phyloP scores from a whole-genome alignment of 2,329 filamentous ascomycete genomes.

The Stylonectria norvegica region DNA sequence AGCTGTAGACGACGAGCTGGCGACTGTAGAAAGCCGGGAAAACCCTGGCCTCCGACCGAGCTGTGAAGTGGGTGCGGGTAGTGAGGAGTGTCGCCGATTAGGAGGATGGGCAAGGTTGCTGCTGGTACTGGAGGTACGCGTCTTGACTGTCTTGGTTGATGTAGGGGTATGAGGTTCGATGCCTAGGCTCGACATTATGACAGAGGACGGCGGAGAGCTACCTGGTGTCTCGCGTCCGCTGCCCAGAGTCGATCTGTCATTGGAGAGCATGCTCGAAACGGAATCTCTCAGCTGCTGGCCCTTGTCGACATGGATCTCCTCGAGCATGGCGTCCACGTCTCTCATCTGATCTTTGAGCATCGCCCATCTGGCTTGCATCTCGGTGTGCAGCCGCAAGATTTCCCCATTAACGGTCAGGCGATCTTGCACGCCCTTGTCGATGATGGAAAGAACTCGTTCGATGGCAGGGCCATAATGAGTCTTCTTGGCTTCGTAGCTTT shows the following conservation, averaged over 20 bases:
- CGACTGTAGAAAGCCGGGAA: slow-evolving; percentile 45
- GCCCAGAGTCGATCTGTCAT: slow-evolving; percentile 68
- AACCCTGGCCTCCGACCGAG: slow-evolving; percentile 40
- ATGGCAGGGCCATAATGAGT: slow-evolving; percentile 92
- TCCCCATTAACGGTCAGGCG: slow-evolving; percentile 96
- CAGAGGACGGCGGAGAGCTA: slow-evolving; percentile 61
- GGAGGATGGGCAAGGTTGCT: slow-evolving; percentile 45
- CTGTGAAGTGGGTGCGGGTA: slow-evolving; percentile 44
- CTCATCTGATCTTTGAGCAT: slow-evolving; percentile 71
- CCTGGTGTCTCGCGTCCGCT: slow-evolving; percentile 70
- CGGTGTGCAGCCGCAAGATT: slow-evolving; percentile 78
- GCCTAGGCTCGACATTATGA: slow-evolving; percentile 56
- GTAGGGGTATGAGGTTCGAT: slow-evolving; percentile 46
- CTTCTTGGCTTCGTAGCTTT: slow-evolving; percentile 93
- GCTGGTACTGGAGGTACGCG: slow-evolving; percentile 46
- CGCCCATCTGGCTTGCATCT: slow-evolving; percentile 81
- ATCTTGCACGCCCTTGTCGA: slow-evolving; percentile 92
- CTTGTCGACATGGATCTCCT: slow-evolving; percentile 65
- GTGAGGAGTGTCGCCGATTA: slow-evolving; percentile 45
- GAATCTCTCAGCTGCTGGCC: slow-evolving; percentile 84
- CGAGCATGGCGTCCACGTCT: slow-evolving; percentile 71
- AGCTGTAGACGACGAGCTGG: slow-evolving; percentile 47
- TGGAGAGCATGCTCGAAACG: slow-evolving; percentile 85
- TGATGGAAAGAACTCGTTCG: slow-evolving; percentile 84
- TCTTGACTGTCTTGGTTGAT: slow-evolving; percentile 37